Evolutionary conservation across 495 filamentous ascomycete species (phyloP), one percentile per base, ranked within the genome.

Genomic region (Astrothelium macrocarpum): DNA sequence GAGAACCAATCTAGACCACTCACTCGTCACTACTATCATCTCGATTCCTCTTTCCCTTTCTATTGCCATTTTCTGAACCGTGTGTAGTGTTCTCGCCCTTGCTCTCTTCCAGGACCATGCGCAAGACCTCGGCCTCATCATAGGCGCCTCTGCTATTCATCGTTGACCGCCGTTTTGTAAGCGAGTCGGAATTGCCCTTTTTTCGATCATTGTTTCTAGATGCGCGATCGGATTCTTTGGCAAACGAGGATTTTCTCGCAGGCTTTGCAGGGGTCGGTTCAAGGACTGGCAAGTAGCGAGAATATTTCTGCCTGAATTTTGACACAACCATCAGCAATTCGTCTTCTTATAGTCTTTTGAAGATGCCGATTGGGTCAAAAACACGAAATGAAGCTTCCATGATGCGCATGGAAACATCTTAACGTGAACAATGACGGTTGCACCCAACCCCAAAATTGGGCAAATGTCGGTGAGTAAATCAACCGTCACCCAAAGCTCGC

Each of bases 111-210:
- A 99, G 90, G 20, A 91, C 95, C 68, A 87, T 82, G 63, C 90
- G 84, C 32, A 99, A 73, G 64, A 90, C 85, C 74, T 96, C 94
- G 66, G 95, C 91, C 75, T 96, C 92, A 67, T 97, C 92, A 71
- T 97, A 97, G 5, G 90, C 91, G 59, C 94, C 92, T 60, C 93
- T 84, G 73, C 95, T 97, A 71, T 97, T 96, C 90, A 97, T 96
- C 10, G 94, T 99, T 31, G 93, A 95, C 18, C 94, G 85, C 61
- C 94, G 85, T 71, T 97, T 97, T 28, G 78, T 75, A 49, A 71
- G 62, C 34, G 73, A 70, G 39, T 76, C 74, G 12, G 61, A 72
- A 58, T 70, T 74, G 20, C 67, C 69, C 25, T 73, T 66, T 25
- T 67, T 34, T 73, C 76, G 62, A 71, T 79, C 71, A 69, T 82